Conservation (phyloP, 306 rosid species). For the Corylus heterophylla region DNA sequence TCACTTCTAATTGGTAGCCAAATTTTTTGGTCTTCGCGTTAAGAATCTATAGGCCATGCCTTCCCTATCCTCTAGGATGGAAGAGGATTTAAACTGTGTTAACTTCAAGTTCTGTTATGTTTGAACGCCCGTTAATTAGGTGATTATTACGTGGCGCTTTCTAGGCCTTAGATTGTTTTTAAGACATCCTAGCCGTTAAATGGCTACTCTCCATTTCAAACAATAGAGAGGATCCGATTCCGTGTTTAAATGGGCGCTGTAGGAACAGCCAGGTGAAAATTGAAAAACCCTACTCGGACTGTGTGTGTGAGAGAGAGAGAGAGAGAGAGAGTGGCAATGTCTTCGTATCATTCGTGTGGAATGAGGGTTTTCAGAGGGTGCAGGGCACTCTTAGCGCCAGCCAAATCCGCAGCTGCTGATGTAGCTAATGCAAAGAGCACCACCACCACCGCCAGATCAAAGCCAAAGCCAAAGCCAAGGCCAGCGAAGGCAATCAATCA, state of each 20-base stretch:
- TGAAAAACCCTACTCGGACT: neutral
- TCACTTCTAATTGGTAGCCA: no score
- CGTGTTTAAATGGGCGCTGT: neutral
- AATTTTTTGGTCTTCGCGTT: no score
- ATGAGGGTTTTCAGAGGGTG: constrained; percentile 39
- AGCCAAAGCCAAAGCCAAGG: constrained; percentile 21
- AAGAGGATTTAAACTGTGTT: no score
- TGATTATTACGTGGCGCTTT: no score
- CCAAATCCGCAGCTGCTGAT: constrained; percentile 27
- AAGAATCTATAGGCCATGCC: no score
- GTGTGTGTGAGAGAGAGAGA: neutral
- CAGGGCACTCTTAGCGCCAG: constrained; percentile 30
- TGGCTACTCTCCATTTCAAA: no score
- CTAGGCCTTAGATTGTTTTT: no score
- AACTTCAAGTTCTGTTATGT: no score
- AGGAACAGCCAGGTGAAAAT: neutral
- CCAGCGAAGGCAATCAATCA: neutral
- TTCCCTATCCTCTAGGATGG: no score
- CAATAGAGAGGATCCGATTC: no score
- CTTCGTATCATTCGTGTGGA: neutral
- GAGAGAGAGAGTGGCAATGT: neutral
- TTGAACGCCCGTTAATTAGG: no score
- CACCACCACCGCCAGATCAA: constrained; percentile 1
- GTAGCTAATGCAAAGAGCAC: constrained; percentile 1
- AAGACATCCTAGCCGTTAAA: no score